Percentiles rank a stretch among this genome's conserved stretches.
Conservation (phyloP, 108 stramenopile genomes). For the Cyclotella distinguenda region DNA sequence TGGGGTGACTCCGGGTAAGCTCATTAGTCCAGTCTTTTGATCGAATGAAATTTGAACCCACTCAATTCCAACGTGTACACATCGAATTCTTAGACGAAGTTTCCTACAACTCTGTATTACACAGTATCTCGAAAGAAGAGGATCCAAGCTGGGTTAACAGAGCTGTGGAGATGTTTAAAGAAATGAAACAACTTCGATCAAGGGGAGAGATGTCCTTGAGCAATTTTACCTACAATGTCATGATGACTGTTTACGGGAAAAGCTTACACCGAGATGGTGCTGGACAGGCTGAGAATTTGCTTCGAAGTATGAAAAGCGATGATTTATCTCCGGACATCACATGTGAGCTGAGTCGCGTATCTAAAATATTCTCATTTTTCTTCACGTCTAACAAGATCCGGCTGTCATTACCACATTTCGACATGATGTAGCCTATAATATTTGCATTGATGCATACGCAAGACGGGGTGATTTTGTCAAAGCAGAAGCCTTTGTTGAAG, state of each 20-base stretch:
- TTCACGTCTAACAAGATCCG: no score
- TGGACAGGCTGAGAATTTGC: conserved; percentile 44
- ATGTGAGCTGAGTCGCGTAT: no score
- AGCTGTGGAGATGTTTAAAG: conserved; percentile 24
- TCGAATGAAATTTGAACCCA: no score
- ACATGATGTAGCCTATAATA: no score
- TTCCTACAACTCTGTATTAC: conserved; percentile 38
- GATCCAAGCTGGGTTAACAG: conserved; percentile 11
- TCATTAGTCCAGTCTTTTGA: no score
- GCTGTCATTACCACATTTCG: no score
- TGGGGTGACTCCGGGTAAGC: conserved; percentile 10
- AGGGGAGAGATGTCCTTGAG: conserved; percentile 10
- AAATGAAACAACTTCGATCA: conserved; percentile 16
- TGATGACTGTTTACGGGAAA: conserved; percentile 39
- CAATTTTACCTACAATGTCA: conserved; percentile 27
- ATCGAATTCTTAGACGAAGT: conserved; percentile 41
- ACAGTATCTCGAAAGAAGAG: conserved; percentile 28
- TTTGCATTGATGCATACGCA: conserved; percentile 48
- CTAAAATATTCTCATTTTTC: no score
- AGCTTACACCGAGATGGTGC: conserved; percentile 33
- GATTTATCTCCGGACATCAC: conserved; percentile 11
- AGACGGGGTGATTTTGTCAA: conserved; percentile 20
- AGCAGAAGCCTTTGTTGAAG: conserved; percentile 33
- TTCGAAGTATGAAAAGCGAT: conserved; percentile 43
- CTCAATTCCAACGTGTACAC: no score